Base-by-base conservation (phyloP, 169 alveolate genomes). In the Plasmodium malariae region DNA sequence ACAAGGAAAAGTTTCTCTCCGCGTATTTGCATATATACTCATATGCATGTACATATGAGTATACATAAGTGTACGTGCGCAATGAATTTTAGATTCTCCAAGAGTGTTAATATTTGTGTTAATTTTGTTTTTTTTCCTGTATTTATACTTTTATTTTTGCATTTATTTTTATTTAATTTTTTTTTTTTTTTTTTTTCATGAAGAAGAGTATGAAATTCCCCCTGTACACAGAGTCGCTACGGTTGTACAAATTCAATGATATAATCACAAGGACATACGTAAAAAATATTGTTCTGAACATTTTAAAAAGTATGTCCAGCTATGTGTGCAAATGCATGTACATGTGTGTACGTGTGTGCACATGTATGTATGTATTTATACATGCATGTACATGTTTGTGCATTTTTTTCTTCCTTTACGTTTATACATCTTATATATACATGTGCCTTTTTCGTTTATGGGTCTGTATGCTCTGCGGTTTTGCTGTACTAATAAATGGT, bases 161-260 rank as follows among this genome's bases (percentile, higher is more conserved):
- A n/a, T 12, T 21, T 49, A n/a, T 11, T 37, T 34, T 54, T 3
- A 7, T 49, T 43, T 67, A 6, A 21, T 43, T 36, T n/a, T 67
- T 40, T 67, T 40, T 76, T 19, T 60, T 60, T 71, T 30, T 17
- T 37, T 55, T 19, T 59, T 62, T 51, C 54, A 37, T 67, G 36
- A 62, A 76, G 88, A 76, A 76, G 74, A 76, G 74, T 59, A 76
- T 60, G 74, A 76, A 76, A n/a, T 76, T 76, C 24, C 88, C 88
- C 24, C 59, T 76, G 21, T 76, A 76, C 43, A 76, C 88, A 11
- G 88, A 76, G 12, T 60, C 88, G 21, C 28, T 76, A 36, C 37
- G 88, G 59, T 14, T 76, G 70, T 76, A 76, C 67, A 76, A 76
- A 36, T 76, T 76, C 21, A 76, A 76, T 26, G 88, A 76, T 49